A percentile compares a stretch with the other conserved stretches of the same genome.
phyloP scores from a whole-genome alignment of 805 yeast species.

The Allodekkera sacchari region DNA sequence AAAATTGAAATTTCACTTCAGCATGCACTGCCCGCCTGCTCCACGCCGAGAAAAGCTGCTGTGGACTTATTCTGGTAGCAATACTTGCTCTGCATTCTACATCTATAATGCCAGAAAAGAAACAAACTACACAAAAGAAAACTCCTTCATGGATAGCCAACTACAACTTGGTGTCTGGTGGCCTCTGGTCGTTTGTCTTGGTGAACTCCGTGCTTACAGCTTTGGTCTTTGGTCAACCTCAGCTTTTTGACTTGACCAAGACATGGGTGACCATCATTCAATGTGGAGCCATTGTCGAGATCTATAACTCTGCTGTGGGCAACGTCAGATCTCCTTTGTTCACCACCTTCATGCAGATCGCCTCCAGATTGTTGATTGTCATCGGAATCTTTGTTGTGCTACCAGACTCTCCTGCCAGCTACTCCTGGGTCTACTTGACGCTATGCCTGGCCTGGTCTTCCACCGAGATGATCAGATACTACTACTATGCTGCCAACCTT shows the following conservation, averaged over 20 bases:
- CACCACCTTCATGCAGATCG: conserved; percentile 83
- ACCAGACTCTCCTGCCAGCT: conserved; percentile 62
- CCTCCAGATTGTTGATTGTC: conserved; percentile 74
- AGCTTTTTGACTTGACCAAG: conserved; percentile 51
- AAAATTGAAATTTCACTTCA: too few relatives aligned
- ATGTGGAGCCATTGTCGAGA: conserved; percentile 71
- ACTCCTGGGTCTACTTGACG: conserved; percentile 53
- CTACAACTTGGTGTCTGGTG: conserved; percentile 25
- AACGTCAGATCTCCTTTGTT: conserved; percentile 76
- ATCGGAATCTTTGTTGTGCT: conserved; percentile 72
- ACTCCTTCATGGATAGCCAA: conserved; percentile 22
- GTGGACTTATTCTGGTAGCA: too few relatives aligned
- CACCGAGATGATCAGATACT: conserved; percentile 87
- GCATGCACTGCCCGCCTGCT: too few relatives aligned
- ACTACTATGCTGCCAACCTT: conserved; percentile 72
- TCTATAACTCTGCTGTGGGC: conserved; percentile 70
- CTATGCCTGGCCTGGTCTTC: conserved; percentile 83
- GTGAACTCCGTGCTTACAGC: conserved; percentile 18
- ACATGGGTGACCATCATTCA: conserved; percentile 60
- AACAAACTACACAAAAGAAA: too few relatives aligned
- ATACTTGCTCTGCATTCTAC: too few relatives aligned
- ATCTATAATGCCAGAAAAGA: too few relatives aligned
- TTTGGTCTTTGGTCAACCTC: conserved; percentile 48
- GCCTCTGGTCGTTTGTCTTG: conserved; percentile 25
- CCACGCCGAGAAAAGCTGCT: too few relatives aligned